These are phyloP conservation scores for Didymella sp. DNA, from an alignment of 2,329 filamentous ascomycete species.

Conservation along the genomic window DNA sequence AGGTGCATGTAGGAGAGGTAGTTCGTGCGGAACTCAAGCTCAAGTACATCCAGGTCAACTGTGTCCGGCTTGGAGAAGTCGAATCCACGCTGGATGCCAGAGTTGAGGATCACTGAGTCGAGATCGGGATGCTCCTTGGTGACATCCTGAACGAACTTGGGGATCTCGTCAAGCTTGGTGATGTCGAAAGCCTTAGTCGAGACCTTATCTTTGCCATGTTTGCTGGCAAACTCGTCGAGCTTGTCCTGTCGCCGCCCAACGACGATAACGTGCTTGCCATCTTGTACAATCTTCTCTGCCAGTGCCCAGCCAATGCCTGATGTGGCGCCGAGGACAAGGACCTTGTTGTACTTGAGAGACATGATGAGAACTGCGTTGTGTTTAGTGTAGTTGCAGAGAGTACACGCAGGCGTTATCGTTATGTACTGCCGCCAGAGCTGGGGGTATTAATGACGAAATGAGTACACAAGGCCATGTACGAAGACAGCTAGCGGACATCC, in stretches of 20 bases:
- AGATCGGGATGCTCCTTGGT: conserved; percentile 58
- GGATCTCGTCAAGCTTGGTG: conserved; percentile 57
- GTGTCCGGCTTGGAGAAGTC: conserved; percentile 58
- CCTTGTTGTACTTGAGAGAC: conserved; percentile 59
- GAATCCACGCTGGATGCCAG: conserved; percentile 60
- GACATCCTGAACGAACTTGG: conserved; percentile 53
- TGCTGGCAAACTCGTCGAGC: conserved; percentile 56
- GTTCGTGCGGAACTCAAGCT: conserved; percentile 59
- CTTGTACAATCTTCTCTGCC: conserved; percentile 57
- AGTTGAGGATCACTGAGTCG: conserved; percentile 61
- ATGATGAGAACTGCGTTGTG: conserved; percentile 34
- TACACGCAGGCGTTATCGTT: not conserved
- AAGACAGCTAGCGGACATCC: not conserved
- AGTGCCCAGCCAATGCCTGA: conserved; percentile 60
- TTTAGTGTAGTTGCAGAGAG: not conserved
- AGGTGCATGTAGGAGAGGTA: conserved; percentile 59
- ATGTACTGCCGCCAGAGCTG: not conserved
- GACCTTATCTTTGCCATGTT: conserved; percentile 57
- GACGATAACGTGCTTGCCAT: conserved; percentile 57
- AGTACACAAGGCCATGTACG: not conserved
- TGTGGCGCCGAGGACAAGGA: conserved; percentile 62
- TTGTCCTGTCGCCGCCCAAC: conserved; percentile 61
- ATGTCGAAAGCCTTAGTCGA: conserved; percentile 59
- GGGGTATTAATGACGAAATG: conserved; percentile 8
- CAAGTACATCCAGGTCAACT: conserved; percentile 54